Evolutionary conservation across 2,329 filamentous ascomycete species (phyloP).

Genomic region (Cytospora schulzeri): DNA sequence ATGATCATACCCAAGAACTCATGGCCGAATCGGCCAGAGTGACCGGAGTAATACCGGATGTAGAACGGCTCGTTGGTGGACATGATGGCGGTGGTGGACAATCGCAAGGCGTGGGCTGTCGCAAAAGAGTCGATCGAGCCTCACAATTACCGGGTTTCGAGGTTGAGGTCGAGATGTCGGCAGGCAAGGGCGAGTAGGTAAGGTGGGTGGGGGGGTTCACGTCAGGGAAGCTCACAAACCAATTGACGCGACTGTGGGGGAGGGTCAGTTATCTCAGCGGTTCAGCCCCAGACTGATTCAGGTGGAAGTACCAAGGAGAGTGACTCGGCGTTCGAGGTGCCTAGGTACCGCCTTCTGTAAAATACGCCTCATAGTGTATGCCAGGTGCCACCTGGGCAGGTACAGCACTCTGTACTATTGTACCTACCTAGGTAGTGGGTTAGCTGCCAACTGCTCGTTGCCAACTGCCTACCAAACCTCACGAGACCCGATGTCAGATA

Average conservation of each 20-base stretch:
- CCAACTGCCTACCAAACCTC: no score
- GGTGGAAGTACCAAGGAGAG: not conserved
- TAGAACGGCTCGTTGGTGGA: constrained; percentile 84
- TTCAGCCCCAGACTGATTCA: not conserved
- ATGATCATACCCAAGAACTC: constrained; percentile 81
- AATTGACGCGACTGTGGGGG: not conserved
- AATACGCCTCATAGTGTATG: not conserved
- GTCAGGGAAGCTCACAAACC: not conserved
- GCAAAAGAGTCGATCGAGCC: not conserved
- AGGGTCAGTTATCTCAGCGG: not conserved
- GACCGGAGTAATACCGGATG: constrained; percentile 96
- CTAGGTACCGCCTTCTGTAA: not conserved
- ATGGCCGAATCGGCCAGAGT: constrained; percentile 95
- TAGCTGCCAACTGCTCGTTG: not conserved
- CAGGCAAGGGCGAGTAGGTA: not conserved
- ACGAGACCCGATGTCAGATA: no score
- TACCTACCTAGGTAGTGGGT: not conserved
- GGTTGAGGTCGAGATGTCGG: not conserved
- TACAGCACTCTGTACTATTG: not conserved
- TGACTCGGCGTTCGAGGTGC: no score
- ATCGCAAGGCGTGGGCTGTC: not conserved
- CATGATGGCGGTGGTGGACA: constrained; percentile 53
- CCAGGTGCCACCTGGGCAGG: no score
- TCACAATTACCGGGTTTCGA: not conserved
- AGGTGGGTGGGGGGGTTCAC: not conserved